A percentile compares a stretch with the other conserved stretches of the same genome.
phyloP scores from a whole-genome alignment of 257 asterid genomes.

The Marsdenia floribunda region DNA sequence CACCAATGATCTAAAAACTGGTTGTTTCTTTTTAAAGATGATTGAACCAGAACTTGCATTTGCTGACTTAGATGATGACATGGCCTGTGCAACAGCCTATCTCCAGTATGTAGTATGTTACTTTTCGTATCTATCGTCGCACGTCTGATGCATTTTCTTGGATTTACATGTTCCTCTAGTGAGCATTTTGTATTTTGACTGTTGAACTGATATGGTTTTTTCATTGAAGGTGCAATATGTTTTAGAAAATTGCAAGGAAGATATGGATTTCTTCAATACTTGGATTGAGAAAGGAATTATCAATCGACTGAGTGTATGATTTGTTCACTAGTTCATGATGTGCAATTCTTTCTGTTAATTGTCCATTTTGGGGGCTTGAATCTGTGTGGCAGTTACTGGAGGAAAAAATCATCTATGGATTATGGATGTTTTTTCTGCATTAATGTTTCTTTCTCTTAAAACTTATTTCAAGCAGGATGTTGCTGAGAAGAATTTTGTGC shows the following conservation, averaged over 20 bases:
- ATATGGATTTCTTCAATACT: slow-evolving; percentile 90
- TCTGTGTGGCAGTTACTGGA: neutral
- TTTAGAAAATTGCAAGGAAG: slow-evolving; percentile 95
- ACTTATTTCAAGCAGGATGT: slow-evolving; percentile 58
- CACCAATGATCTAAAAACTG: slow-evolving; percentile 20
- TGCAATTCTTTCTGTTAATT: neutral
- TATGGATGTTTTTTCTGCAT: neutral
- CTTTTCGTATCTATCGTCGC: slow-evolving; percentile 41
- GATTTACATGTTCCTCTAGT: slow-evolving; percentile 15
- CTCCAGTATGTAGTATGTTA: slow-evolving; percentile 99
- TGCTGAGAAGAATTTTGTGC: slow-evolving; percentile 74
- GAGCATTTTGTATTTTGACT: slow-evolving; percentile 19
- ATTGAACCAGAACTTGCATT: slow-evolving; percentile 98
- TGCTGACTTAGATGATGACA: slow-evolving; percentile 97
- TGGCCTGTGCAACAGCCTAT: slow-evolving; percentile 99
- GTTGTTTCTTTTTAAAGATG: slow-evolving; percentile 56
- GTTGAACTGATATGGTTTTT: slow-evolving; percentile 14
- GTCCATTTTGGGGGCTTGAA: neutral
- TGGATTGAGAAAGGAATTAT: slow-evolving; percentile 98
- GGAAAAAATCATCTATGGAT: neutral
- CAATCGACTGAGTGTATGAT: slow-evolving; percentile 62
- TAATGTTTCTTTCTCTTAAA: slow-evolving; percentile 23
- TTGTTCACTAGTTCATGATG: slow-evolving; percentile 12
- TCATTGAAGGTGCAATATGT: slow-evolving; percentile 64
- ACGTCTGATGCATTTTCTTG: neutral